Base-by-base conservation (phyloP, 139 green algal genomes). In the Tetraselmis chui region DNA sequence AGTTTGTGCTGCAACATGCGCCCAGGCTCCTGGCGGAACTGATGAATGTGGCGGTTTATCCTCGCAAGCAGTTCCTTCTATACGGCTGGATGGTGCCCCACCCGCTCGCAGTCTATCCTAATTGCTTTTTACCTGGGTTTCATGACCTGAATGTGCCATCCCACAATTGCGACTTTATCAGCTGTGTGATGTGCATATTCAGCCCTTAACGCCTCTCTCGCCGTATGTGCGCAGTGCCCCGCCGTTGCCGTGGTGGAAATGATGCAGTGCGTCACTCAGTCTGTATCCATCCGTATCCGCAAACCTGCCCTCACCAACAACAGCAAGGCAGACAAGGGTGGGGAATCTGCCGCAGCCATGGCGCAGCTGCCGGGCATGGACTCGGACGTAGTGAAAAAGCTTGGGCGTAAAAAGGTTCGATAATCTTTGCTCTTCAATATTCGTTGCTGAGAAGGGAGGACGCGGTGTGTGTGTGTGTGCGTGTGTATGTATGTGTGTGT, bases 281-380 rank as follows among this genome's bases (percentile, higher is more conserved):
- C 90, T 1, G 80, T 94, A 27, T 81, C 84, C 27, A 32, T 88
- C 1, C 32, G 32, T 0, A 24, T 58, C 2, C 81, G 88, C 59
- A 90, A 90, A 78, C 84, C 86, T 1, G 45, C 45, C 26, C 77
- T 80, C 77, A 77, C 78, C 58, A 77, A 30, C 5, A 30, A 45
- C 32, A 74, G 79, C 79, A 88, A 88, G 79, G 82, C 31, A 1
- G 78, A 81, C 31, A 88, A 82, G 80, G 29, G 1, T 27, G 32
- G 18, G 25, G 86, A 93, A 23, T 77, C 22, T 24, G 1, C 78
- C 0, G 84, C 89, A 23, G 82, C 86, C 11, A 79, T 97, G 82
- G 85, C 95, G 86, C 92, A 96, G 89, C 90, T 97, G 87, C 94
- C 94, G 0, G 87, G 94, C 80, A 81, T 97, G 24, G 88, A 93